Evolutionary conservation across 2,329 filamentous ascomycete species (phyloP).

Genomic region (Colletotrichum truncatum): DNA sequence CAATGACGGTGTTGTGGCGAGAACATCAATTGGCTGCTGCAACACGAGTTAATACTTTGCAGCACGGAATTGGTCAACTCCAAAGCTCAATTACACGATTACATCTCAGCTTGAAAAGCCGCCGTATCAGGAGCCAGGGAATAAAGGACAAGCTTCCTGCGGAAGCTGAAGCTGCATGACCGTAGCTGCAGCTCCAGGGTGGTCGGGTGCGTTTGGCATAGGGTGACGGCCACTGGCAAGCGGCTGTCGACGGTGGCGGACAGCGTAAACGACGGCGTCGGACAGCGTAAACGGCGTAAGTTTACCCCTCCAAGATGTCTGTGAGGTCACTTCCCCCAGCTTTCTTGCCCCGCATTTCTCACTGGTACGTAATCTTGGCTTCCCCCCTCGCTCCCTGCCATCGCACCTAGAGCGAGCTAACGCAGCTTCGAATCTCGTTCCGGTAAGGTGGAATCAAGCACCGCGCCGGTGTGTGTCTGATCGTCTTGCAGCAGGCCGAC

Average conservation of each 20-base stretch:
- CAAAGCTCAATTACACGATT: background rate
- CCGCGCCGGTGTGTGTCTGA: conserved; percentile 5
- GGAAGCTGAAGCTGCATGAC: background rate
- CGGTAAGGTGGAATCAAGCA: background rate
- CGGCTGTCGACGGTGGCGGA: no score
- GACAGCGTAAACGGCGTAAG: conserved; percentile 26
- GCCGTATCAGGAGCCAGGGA: background rate
- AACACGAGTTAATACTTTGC: no score
- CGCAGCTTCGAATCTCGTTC: conserved; percentile 2
- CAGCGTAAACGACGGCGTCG: background rate
- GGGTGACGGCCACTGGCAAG: no score
- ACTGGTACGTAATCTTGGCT: conserved; percentile 24
- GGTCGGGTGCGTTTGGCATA: no score
- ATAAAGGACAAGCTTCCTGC: background rate
- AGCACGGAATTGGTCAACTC: no score
- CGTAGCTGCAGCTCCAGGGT: background rate
- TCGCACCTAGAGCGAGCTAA: background rate
- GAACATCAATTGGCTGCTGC: no score
- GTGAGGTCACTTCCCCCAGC: conserved; percentile 25
- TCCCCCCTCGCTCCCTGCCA: background rate
- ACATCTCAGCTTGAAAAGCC: background rate
- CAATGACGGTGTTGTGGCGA: no score
- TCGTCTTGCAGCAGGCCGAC: background rate
- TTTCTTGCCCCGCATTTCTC: conserved; percentile 20
- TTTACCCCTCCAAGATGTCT: conserved; percentile 11